phyloP scores from a whole-genome alignment of 2,329 filamentous ascomycete species.

The Fusarium palustre region DNA sequence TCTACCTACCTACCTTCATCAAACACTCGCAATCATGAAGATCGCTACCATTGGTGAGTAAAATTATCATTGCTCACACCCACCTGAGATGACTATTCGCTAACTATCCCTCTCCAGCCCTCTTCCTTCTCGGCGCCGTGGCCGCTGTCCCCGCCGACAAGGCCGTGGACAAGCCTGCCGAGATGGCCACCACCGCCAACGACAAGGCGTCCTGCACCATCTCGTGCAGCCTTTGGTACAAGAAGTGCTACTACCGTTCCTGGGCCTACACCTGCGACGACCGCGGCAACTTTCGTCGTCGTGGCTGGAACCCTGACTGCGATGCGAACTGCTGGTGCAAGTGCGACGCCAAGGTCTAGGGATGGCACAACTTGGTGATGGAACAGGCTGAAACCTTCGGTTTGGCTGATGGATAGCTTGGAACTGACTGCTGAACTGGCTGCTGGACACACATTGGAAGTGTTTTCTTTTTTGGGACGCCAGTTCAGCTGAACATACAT shows the following conservation, averaged over 20 bases:
- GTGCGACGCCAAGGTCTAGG: slow-evolving; percentile 9
- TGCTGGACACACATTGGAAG: not conserved
- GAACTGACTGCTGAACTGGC: not conserved
- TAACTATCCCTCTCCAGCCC: not conserved
- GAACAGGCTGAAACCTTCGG: not conserved
- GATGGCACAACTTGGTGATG: not conserved
- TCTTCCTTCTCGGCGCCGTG: slow-evolving; percentile 8
- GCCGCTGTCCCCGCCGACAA: not conserved
- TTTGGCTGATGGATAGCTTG: not conserved
- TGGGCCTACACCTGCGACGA: slow-evolving; percentile 21
- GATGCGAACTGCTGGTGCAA: slow-evolving; percentile 21
- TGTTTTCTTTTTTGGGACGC: too few species aligned
- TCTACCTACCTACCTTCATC: not conserved
- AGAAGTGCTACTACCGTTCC: slow-evolving; percentile 11
- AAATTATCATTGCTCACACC: too few species aligned
- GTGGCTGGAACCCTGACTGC: slow-evolving; percentile 14
- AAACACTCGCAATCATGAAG: slow-evolving; percentile 1
- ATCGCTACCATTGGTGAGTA: slow-evolving; percentile 6
- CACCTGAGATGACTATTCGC: not conserved
- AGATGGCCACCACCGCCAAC: not conserved
- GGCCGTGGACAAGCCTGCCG: not conserved
- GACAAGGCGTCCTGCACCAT: not conserved
- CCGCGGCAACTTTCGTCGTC: not conserved
- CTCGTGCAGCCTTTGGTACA: slow-evolving; percentile 8
- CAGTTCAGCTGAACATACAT: too few species aligned